Percentiles rank a stretch among this genome's conserved stretches.
phyloP scores from a whole-genome alignment of 768 basidiomycete species.

The Galerina sulciceps region DNA sequence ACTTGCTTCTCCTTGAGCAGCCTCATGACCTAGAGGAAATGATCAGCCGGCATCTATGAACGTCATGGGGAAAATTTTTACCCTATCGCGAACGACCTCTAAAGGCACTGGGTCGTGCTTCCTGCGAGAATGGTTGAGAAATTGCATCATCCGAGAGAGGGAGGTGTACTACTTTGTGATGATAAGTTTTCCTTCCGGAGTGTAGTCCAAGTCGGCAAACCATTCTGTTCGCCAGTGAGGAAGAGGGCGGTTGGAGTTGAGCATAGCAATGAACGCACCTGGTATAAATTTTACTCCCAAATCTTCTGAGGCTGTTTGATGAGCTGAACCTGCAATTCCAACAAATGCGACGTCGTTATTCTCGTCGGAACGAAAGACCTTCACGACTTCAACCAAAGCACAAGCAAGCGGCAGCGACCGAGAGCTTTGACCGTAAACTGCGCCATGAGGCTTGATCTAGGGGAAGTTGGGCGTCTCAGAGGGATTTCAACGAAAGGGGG shows the following conservation, averaged over 20 bases:
- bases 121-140: slow-evolving; percentile 29
- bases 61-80: slow-evolving; percentile 22
- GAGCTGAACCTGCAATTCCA: slow-evolving; percentile 66
- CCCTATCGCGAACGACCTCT: slow-evolving; percentile 46
- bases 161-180: slow-evolving; percentile 53
- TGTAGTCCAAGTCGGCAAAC: slow-evolving; percentile 72
- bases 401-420: slow-evolving; percentile 58
- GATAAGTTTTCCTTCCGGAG: slow-evolving; percentile 55
- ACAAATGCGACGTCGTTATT: slow-evolving; percentile 53
- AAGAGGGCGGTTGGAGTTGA: not conserved
- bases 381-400: slow-evolving; percentile 55
- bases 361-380: slow-evolving; percentile 44
- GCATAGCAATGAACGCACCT: slow-evolving; percentile 35
- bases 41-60: not conserved
- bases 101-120: slow-evolving; percentile 53
- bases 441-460: slow-evolving; percentile 66
- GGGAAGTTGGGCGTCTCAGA: too few species aligned
- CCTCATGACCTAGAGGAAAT: slow-evolving; percentile 40
- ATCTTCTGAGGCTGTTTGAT: slow-evolving; percentile 59
- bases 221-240: slow-evolving; percentile 47
- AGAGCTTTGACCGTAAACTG: slow-evolving; percentile 63
- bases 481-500: not conserved
- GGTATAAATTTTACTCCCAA: slow-evolving; percentile 64
- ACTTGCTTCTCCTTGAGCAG: slow-evolving; percentile 47
- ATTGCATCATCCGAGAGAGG: not conserved